phyloP scores from a whole-genome alignment of 805 yeast species.

The Kodamaea sagamina region DNA sequence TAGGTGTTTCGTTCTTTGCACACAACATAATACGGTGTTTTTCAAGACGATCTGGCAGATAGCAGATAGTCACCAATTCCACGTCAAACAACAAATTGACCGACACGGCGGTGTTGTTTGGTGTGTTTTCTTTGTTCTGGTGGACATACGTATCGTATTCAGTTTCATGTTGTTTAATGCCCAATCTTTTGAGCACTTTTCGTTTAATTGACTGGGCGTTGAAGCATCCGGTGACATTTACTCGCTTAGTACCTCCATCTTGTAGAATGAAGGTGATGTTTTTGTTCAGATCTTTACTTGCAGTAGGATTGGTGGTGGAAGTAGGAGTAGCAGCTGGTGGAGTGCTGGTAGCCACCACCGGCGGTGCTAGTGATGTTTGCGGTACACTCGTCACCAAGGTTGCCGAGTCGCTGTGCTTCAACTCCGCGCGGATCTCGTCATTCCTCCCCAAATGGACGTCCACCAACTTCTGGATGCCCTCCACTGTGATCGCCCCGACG shows the following conservation, averaged over 20 bases:
- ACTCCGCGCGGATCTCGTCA: constrained; percentile 9
- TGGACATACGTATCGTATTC: constrained; percentile 64
- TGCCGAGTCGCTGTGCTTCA: constrained; percentile 5
- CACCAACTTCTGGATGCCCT: constrained; percentile 26
- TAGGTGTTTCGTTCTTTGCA: constrained; percentile 62
- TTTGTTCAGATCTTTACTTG: constrained; percentile 29
- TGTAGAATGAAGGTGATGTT: constrained; percentile 68
- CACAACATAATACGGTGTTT: constrained; percentile 72
- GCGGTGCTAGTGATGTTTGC: neutral
- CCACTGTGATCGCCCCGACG: constrained; percentile 23
- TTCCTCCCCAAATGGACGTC: constrained; percentile 17
- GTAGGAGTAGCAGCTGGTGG: constrained; percentile 1
- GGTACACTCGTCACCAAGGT: constrained; percentile 6
- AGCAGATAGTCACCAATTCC: constrained; percentile 80
- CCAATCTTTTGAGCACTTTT: constrained; percentile 62
- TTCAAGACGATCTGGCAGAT: constrained; percentile 68
- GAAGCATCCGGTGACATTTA: constrained; percentile 76
- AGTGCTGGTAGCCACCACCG: constrained; percentile 6
- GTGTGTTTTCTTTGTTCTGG: constrained; percentile 11
- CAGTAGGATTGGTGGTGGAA: neutral
- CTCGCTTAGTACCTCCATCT: constrained; percentile 68
- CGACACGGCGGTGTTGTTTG: constrained; percentile 10
- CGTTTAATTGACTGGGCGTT: constrained; percentile 77
- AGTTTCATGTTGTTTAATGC: constrained; percentile 44
- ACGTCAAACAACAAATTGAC: constrained; percentile 64